Evolutionary conservation across 2,329 filamentous ascomycete genomes (phyloP).

Genomic region (Paraphoma chrysanthemicola): DNA sequence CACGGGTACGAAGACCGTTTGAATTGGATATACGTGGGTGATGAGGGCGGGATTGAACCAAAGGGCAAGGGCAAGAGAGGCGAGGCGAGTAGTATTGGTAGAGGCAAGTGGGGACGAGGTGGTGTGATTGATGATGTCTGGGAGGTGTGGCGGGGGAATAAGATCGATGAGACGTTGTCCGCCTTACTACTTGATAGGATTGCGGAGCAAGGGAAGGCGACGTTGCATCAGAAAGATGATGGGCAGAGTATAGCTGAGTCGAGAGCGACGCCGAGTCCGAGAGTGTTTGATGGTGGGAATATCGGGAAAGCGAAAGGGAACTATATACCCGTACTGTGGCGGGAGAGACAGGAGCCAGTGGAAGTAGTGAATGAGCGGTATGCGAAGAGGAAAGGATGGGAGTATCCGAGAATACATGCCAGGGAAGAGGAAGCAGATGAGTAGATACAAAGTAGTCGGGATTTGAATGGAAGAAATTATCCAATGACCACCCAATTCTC

Average conservation of each 20-base stretch:
- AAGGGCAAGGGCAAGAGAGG: slow-evolving; percentile 22
- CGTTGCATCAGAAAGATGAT: slow-evolving; percentile 23
- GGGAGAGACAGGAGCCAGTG: slow-evolving; percentile 63
- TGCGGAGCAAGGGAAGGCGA: slow-evolving; percentile 49
- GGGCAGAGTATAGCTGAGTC: slow-evolving; percentile 23
- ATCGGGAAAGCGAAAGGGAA: slow-evolving; percentile 60
- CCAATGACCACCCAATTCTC: background rate
- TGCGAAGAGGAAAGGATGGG: slow-evolving; percentile 58
- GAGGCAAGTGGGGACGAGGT: slow-evolving; percentile 45
- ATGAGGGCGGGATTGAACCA: slow-evolving; percentile 63
- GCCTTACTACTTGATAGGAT: slow-evolving; percentile 73
- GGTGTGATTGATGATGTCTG: slow-evolving; percentile 67
- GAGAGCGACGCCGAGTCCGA: slow-evolving; percentile 56
- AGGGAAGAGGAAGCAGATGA: slow-evolving; percentile 41
- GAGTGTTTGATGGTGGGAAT: slow-evolving; percentile 67
- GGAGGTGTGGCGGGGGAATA: slow-evolving; percentile 80
- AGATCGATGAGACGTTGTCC: slow-evolving; percentile 89
- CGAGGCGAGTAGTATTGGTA: slow-evolving; percentile 20
- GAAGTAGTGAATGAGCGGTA: slow-evolving; percentile 70
- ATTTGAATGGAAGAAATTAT: background rate
- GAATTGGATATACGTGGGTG: slow-evolving; percentile 80
- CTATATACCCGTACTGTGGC: slow-evolving; percentile 65
- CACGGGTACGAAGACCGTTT: slow-evolving; percentile 65
- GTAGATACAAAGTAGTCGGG: slow-evolving; percentile 9
- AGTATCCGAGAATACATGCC: slow-evolving; percentile 18